Conservation (phyloP, 1,284 basidiomycete species). For the Mycena citricolor region DNA sequence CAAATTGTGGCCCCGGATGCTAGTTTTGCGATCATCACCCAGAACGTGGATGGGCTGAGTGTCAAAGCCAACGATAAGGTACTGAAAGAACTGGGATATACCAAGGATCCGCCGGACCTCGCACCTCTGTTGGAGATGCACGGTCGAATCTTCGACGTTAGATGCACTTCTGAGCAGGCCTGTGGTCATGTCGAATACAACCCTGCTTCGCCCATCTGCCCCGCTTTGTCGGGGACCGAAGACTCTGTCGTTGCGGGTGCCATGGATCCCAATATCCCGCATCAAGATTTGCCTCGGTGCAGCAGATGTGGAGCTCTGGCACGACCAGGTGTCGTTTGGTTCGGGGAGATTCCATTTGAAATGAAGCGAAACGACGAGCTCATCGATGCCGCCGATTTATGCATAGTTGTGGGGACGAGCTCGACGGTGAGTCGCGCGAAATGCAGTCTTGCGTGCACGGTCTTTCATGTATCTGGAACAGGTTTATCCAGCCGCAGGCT, state of each 20-base stretch:
- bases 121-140: slow-evolving; percentile 43
- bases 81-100: not conserved
- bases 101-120: slow-evolving; percentile 7
- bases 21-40: slow-evolving; percentile 31
- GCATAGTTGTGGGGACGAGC: slow-evolving; percentile 50
- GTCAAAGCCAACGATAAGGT: slow-evolving; percentile 28
- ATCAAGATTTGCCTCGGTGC: slow-evolving; percentile 38
- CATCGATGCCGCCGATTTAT: slow-evolving; percentile 37
- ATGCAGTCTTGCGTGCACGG: not conserved
- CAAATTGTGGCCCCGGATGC: slow-evolving; percentile 27
- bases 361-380: slow-evolving; percentile 35
- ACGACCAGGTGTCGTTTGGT: slow-evolving; percentile 48
- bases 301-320: slow-evolving; percentile 34
- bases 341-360: slow-evolving; percentile 35
- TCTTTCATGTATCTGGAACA: slow-evolving; percentile 15
- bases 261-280: slow-evolving; percentile 19
- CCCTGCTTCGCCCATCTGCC: slow-evolving; percentile 33
- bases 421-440: slow-evolving; percentile 24
- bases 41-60: slow-evolving; percentile 37
- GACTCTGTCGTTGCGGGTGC: slow-evolving; percentile 19
- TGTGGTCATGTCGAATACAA: slow-evolving; percentile 33
- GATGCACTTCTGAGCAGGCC: slow-evolving; percentile 37
- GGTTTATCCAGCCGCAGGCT: slow-evolving; percentile 43
- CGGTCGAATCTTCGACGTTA: slow-evolving; percentile 42
- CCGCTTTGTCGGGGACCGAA: slow-evolving; percentile 32